Conservation (phyloP, 2,329 filamentous ascomycete genomes). For the Macrophomina phaseolina region DNA sequence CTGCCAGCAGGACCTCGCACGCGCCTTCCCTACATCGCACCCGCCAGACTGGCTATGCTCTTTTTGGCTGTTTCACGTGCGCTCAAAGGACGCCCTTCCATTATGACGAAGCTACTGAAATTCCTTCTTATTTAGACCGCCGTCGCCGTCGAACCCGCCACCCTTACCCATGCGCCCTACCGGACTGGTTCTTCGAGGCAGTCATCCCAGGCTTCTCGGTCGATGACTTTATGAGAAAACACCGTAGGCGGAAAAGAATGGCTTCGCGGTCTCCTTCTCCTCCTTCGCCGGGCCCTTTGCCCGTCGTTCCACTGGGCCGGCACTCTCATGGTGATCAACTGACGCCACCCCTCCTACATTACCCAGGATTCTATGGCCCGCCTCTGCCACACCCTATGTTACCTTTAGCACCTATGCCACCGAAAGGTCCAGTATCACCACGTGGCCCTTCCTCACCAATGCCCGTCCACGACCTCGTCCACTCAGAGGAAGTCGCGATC, state of each 20-base stretch:
- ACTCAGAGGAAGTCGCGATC: constrained; percentile 27
- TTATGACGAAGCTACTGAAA: neutral
- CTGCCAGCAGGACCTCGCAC: neutral
- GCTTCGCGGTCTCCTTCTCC: neutral
- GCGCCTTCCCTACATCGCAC: neutral
- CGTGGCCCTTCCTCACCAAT: neutral
- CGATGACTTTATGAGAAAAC: neutral
- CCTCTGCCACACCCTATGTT: neutral
- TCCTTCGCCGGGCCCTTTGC: neutral
- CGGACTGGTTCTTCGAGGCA: neutral
- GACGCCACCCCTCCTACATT: constrained; percentile 1
- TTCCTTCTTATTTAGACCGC: neutral
- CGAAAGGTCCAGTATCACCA: neutral
- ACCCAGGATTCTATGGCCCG: neutral
- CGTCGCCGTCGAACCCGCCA: neutral
- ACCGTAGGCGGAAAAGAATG: neutral
- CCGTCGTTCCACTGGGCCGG: neutral
- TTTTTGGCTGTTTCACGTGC: neutral
- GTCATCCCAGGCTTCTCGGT: constrained; percentile 9
- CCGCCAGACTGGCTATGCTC: constrained; percentile 5
- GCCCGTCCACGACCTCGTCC: constrained; percentile 17
- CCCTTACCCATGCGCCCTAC: neutral
- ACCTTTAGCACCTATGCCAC: neutral
- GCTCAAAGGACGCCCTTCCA: neutral
- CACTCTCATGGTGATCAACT: constrained; percentile 2